Evolutionary conservation across 192 early-diverging fungal species (phyloP), one percentile per base, ranked within the genome.

Genomic region (Oehlia diaphana): DNA sequence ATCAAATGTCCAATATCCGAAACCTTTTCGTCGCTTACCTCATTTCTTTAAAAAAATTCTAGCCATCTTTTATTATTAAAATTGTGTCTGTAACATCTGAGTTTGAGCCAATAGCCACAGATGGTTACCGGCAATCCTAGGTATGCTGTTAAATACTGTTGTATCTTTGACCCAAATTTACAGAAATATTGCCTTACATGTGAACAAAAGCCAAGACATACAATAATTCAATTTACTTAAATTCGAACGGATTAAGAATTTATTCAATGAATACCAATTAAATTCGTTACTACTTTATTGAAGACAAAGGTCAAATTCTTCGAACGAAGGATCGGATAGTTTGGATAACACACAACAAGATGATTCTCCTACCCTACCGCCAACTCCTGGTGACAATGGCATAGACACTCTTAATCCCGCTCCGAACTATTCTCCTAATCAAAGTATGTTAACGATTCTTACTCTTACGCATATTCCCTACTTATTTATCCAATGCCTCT

Each of bases 321-420:
- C 13, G n/a, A 61, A 61, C 21, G 74, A 37, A 33, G 74, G 58
- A 23, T 35, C 19, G 28, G 74, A 76, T 63, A 63, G 61, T 76
- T n/a, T 53, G 26, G 73, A 63, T 62, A 35, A n/a, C 23, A 62
- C 23, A 62, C 28, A 67, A 39, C 69, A 33, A 42, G 70, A 72
- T 44, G 73, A 74, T 12, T 74, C 73, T 61, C 61, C 74, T 62
- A 76, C 50, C 19, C 50, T 76, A 26, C 35, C 61, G 31, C 72
- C 72, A 37, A 74, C 26, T 26, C 49, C 72, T 14, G 26, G 44
- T 35, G 74, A 76, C 10, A 61, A 19, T 74, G 72, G 44, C 28
- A 23, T 5, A 53, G 49, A 74, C 49, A n/a, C 28, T 26, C 50
- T 42, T 39, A 61, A 53, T 28, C 49, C 72, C 13, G 21, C 53